Evolutionary conservation across 2,329 filamentous ascomycete genomes (phyloP).

Genomic region (Sporothrix curviconia): DNA sequence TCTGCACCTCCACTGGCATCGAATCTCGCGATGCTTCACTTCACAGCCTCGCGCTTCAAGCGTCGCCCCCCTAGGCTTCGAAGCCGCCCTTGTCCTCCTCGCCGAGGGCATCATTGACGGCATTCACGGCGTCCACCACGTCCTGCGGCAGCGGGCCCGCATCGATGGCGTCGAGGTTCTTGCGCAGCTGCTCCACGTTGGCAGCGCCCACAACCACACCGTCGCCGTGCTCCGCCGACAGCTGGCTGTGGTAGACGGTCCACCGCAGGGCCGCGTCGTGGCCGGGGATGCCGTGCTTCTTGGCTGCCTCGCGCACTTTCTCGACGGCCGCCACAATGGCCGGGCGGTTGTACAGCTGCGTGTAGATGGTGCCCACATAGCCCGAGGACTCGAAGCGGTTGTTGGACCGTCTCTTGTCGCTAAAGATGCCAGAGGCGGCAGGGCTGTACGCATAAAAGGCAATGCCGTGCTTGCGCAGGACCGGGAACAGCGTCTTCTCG

Average conservation of each 20-base stretch:
- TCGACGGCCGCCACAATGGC: slow-evolving; percentile 25
- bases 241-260: slow-evolving; percentile 31
- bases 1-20: too few relatives aligned
- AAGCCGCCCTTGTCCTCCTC: slow-evolving; percentile 8
- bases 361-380: slow-evolving; percentile 24
- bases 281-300: slow-evolving; percentile 30
- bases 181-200: slow-evolving; percentile 29
- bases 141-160: slow-evolving; percentile 34
- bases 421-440: slow-evolving; percentile 16
- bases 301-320: slow-evolving; percentile 23
- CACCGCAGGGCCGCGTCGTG: slow-evolving; percentile 37
- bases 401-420: slow-evolving; percentile 17
- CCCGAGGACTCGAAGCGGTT: neutral
- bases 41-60: neutral
- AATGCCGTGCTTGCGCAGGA: slow-evolving; percentile 29
- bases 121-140: slow-evolving; percentile 21
- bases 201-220: slow-evolving; percentile 30
- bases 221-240: slow-evolving; percentile 29
- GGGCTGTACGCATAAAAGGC: slow-evolving; percentile 32
- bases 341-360: slow-evolving; percentile 24
- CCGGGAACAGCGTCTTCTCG: slow-evolving; percentile 32
- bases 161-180: slow-evolving; percentile 31
- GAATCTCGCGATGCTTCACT: too few relatives aligned
- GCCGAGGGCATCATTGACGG: neutral
- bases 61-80: neutral